Percentiles rank a stretch among this genome's conserved stretches.
Evolutionary conservation across 2,329 filamentous ascomycete genomes (phyloP).

Genomic region (Aureobasidium sp.): DNA sequence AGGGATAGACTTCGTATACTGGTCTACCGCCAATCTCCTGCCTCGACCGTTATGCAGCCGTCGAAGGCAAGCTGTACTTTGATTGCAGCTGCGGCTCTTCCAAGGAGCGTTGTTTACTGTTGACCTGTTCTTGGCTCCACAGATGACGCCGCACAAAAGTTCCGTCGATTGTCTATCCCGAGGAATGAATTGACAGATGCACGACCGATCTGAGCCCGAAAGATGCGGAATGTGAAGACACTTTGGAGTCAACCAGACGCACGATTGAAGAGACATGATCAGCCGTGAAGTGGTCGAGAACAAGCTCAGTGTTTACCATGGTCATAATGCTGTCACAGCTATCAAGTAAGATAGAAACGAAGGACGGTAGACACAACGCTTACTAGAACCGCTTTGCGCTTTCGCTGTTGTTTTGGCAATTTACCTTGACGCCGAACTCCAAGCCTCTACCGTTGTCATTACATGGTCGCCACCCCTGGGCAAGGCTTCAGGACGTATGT

Average conservation of each 20-base stretch:
- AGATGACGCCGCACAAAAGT: neutral
- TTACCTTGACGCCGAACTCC: slow-evolving; percentile 14
- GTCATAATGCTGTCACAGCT: neutral
- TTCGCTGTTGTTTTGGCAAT: slow-evolving; percentile 15
- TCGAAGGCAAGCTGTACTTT: slow-evolving; percentile 5
- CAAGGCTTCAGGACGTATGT: slow-evolving; percentile 9
- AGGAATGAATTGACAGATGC: neutral
- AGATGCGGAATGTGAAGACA: neutral
- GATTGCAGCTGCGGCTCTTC: slow-evolving; percentile 8
- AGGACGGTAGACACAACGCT: slow-evolving; percentile 7
- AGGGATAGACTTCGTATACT: slow-evolving; percentile 4
- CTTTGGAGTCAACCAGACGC: neutral
- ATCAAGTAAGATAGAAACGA: slow-evolving; percentile 3
- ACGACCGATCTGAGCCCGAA: neutral
- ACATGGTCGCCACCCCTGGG: slow-evolving; percentile 14
- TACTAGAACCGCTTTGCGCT: slow-evolving; percentile 13
- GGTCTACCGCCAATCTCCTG: slow-evolving; percentile 6
- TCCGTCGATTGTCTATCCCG: neutral
- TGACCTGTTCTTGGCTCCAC: neutral
- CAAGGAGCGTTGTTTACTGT: slow-evolving; percentile 6
- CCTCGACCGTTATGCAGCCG: slow-evolving; percentile 5
- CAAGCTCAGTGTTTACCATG: neutral
- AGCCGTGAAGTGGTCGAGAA: neutral
- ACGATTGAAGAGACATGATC: neutral
- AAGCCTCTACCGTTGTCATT: slow-evolving; percentile 16